phyloP scores from a whole-genome alignment of 2,329 filamentous ascomycete species.

The Ophiocordyceps camponoti-rufipedis region DNA sequence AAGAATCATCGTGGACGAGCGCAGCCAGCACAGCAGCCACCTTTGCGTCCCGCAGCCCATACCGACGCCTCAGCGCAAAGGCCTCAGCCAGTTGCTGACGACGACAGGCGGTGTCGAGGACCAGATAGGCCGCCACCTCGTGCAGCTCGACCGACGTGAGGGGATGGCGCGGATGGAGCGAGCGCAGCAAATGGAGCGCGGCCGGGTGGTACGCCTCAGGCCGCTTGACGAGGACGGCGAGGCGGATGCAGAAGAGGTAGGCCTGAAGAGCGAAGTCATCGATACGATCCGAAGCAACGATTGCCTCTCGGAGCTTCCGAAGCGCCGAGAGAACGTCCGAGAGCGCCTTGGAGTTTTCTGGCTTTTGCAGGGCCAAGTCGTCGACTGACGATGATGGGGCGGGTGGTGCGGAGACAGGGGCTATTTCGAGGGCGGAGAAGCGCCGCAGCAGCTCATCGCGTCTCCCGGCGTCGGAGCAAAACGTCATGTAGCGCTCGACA shows the following conservation, averaged over 20 bases:
- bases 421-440: conserved; percentile 43
- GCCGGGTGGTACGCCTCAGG: conserved; percentile 84
- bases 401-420: background rate
- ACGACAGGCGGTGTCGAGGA: conserved; percentile 79
- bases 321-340: conserved; percentile 64
- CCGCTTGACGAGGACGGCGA: conserved; percentile 63
- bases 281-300: conserved; percentile 57
- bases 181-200: conserved; percentile 57
- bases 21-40: conserved; percentile 52
- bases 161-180: conserved; percentile 48
- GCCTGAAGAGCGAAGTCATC: conserved; percentile 75
- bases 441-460: conserved; percentile 56
- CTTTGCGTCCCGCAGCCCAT: conserved; percentile 45
- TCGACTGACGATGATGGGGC: conserved; percentile 1
- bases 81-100: conserved; percentile 58
- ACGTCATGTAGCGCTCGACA: conserved; percentile 73
- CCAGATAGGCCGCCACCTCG: conserved; percentile 64
- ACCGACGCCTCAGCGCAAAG: conserved; percentile 43
- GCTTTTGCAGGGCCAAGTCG: conserved; percentile 11
- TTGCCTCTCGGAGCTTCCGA: conserved; percentile 79
- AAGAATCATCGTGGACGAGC: conserved; percentile 67
- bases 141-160: conserved; percentile 55
- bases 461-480: conserved; percentile 59
- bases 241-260: conserved; percentile 80
- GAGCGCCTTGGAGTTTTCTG: conserved; percentile 36